Evolutionary conservation across 306 rosid species (phyloP), one percentile per base, ranked within the genome.

Genomic region (Prosopis cineraria): DNA sequence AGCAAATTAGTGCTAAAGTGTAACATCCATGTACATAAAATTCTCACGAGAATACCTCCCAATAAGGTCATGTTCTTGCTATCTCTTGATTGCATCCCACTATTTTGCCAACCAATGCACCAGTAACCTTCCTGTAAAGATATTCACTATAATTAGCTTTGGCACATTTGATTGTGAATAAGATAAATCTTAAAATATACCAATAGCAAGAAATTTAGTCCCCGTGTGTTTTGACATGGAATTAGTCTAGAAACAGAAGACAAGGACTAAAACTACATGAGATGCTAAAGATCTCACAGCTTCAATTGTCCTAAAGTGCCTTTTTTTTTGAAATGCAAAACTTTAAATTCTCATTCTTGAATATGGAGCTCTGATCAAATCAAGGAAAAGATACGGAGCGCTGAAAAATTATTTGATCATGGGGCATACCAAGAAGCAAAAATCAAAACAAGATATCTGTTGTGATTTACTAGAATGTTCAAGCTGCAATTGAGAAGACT

Each of bases 51-150:
- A 69, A 84, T 90, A 95, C 99, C 99, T 89, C 99, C 99, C 82
- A 95, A 84, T 58, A 95, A 86, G 27, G 98, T 91, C 92, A 93
- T 85, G 77, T 96, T 93, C 91, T 81, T 88, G 72, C 84, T 88
- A 81, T 96, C 99, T 39, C 94, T 82, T 73, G 98, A 93, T 76
- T 90, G 98, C 78, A 80, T 65, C 86, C 96, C 96, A 82, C 98
- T 93, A 85, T 91, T 96, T 88, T 96, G 99, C 99, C 99, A 93
- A 81, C 99, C 99, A 56, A 96, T 79, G 75, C 99, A 96, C 99
- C 97, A 96, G 80, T 79, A 81, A 67, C 87, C 88, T 68, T 88
- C 91, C 99, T 95, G 91, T 74, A 82, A 69, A 76, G 68, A 87
- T 76, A 34, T 52, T 83, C 70, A 77, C 77, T 44, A 76, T 79